Base-by-base conservation (phyloP, 2,329 filamentous ascomycete species). In the Colletotrichum sp. region DNA sequence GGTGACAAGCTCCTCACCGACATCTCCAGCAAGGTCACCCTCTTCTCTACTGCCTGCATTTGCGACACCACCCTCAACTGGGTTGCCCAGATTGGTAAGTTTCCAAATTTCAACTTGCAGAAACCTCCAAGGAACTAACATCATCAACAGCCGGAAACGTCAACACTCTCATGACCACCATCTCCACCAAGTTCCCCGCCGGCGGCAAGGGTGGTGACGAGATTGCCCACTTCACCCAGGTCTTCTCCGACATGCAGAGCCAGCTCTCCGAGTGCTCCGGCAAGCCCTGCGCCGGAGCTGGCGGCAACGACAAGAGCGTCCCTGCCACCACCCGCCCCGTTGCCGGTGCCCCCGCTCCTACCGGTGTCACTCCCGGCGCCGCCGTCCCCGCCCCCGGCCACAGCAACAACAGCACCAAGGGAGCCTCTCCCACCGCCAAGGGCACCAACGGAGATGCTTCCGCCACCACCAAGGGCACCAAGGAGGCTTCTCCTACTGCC, bases 141-240 rank as follows among this genome's bases (percentile, higher is more conserved):
- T 1, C 15, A 12, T n/a, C 0, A 21, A 7, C 15, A 77, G 75
- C 64, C n/a, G n/a, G 32, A 60, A 74, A 77, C 28, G 75, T 77
- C 36, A 71, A 77, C 67, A 75, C 75, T 26, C 63, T 77, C 36
- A 77, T 77, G 75, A 75, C 66, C 30, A 67, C 75, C 62, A 75
- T 77, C 60, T 77, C 75, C 18, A 67, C 71, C 60, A 77, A 77
- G 71, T 77, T 77, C 71, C 75, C 75, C n/a, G 71, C 71, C 13
- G 75, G 75, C 21, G 75, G 75, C 66, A 77, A 77, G 67, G 75
- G 75, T 21, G 75, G 75, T 9, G 71, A 77, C 13, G 75, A 77
- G 66, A 77, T 77, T 28, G 30, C 9, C 7, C 75, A 75, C 66
- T 77, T 77, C 52, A 71, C 59, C 72, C 49, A 63, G 21, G 60